Conservation (phyloP, 352 stramenopile genomes). For the Phytopythium sindhum region DNA sequence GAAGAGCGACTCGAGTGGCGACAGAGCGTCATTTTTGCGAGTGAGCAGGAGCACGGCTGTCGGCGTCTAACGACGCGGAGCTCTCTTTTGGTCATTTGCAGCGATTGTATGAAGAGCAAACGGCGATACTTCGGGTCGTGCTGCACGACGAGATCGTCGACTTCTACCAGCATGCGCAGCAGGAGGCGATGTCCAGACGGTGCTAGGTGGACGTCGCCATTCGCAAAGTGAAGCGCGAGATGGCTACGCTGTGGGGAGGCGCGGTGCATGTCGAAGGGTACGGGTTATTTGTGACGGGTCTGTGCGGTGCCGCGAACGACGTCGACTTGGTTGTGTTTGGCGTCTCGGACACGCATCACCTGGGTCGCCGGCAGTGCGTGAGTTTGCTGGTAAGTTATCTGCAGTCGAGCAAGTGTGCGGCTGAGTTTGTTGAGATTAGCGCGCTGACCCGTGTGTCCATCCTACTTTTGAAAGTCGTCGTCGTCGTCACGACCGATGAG, state of each 20-base stretch:
- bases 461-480: constrained; percentile 76
- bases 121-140: constrained; percentile 66
- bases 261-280: constrained; percentile 58
- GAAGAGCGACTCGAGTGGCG: constrained; percentile 74
- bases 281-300: too few species aligned
- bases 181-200: constrained; percentile 28
- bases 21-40: constrained; percentile 73
- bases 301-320: constrained; percentile 63
- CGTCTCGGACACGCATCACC: constrained; percentile 38
- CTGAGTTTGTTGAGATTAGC: constrained; percentile 52
- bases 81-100: constrained; percentile 71
- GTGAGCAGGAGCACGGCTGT: constrained; percentile 55
- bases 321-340: constrained; percentile 82
- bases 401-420: neutral
- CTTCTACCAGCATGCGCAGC: constrained; percentile 48
- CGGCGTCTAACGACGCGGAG: constrained; percentile 15
- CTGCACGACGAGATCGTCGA: constrained; percentile 75
- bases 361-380: constrained; percentile 58
- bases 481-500: too few species aligned
- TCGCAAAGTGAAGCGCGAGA: constrained; percentile 33
- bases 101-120: constrained; percentile 77
- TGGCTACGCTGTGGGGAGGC: constrained; percentile 46
- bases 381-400: constrained; percentile 25
- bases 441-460: constrained; percentile 69
- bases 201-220: constrained; percentile 55